A percentile compares a stretch with the other conserved stretches of the same genome.
Evolutionary conservation across 371 early-diverging fungal species (phyloP).

Genomic region (Rhizomucor pusillus): DNA sequence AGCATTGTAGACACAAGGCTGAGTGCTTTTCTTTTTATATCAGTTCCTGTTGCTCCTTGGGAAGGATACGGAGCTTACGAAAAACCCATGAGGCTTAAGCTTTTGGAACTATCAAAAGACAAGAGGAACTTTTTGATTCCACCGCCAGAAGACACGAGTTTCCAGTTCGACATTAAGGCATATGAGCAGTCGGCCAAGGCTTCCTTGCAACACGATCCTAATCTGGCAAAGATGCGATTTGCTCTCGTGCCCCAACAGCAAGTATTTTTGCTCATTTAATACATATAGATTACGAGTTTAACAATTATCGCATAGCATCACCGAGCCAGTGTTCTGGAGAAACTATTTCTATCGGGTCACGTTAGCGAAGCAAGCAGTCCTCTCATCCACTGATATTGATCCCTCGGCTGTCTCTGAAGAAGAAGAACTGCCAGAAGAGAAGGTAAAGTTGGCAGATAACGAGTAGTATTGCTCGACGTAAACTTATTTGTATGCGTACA

Average conservation of each 20-base stretch:
- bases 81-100: conserved; percentile 50
- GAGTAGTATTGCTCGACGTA: neutral
- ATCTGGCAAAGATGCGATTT: conserved; percentile 61
- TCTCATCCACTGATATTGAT: conserved; percentile 17
- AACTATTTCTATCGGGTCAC: conserved; percentile 80
- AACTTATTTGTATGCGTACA: neutral
- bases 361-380: conserved; percentile 52
- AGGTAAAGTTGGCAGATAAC: neutral
- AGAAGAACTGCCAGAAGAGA: conserved; percentile 1
- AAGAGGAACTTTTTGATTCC: conserved; percentile 63
- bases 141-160: conserved; percentile 65
- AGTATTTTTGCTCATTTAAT: conserved; percentile 12
- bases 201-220: conserved; percentile 55
- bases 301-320: conserved; percentile 40
- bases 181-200: conserved; percentile 62
- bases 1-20: neutral
- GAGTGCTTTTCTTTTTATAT: neutral
- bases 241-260: conserved; percentile 65
- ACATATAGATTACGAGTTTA: neutral
- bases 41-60: conserved; percentile 61
- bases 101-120: conserved; percentile 65
- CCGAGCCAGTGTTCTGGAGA: conserved; percentile 65
- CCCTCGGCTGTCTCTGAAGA: conserved; percentile 8
- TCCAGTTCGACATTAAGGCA: conserved; percentile 63
- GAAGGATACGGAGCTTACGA: conserved; percentile 55